Base-by-base conservation (phyloP, 768 basidiomycete species). In the Suillus plorans region DNA sequence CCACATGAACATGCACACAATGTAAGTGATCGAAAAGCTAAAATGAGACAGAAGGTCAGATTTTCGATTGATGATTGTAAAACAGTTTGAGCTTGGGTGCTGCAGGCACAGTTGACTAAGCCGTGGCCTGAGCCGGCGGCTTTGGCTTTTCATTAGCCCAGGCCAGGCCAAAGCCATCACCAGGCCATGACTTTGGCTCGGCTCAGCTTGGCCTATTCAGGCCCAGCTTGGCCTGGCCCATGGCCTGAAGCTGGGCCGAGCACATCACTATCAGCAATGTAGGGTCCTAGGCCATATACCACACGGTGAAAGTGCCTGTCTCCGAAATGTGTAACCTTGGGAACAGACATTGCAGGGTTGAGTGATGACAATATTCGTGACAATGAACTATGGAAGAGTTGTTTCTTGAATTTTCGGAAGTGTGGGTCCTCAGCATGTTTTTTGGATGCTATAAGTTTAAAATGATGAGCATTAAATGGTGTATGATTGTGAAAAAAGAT, bases 281-380 rank as follows among this genome's bases (percentile, higher is more conserved):
- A 78, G 0, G 78, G 74, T 0, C 78, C 78, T 8, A 81, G 61
- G 1, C 73, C 71, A 68, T 74, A 80, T 20, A 80, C 70, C 1
- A 63, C 71, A 7, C 66, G 62, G 2, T 68, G 68, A 61, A 65
- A 78, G 63, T 77, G 71, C 0, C 76, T 74, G 68, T 81, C 79
- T 42, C 41, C 6, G 6, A 42, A 42, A 5, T 3, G 16, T 2
- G 61, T 47, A 1, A 79, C 66, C 31, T 67, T 58, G 0, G 76
- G 72, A 13, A 57, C 68, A 0, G 68, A 67, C 79, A 80, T 80
- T 2, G 49, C 63, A 1, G 69, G 67, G 18, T 61, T 60, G 0
- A 80, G 62, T 0, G 69, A 59, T 10, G 62, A 37, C 20, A 79
- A 64, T 25, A 79, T 76, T 3, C 50, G 57, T 2, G 67, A 50